phyloP scores from a whole-genome alignment of 306 rosid species.

The Begonia peltatifolia region DNA sequence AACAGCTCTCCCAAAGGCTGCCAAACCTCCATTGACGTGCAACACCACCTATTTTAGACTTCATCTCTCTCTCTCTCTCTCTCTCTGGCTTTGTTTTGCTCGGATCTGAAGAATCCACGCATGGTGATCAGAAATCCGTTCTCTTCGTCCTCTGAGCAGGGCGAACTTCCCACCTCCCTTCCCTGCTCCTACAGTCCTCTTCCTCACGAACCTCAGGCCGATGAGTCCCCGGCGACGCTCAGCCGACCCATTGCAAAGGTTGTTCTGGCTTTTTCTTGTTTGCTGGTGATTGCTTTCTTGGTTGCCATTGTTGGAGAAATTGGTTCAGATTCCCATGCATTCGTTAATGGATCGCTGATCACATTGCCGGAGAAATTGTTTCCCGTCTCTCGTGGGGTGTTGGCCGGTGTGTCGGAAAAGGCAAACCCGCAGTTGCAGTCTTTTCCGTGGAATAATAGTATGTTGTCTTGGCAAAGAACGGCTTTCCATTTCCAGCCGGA shows the following conservation, averaged over 20 bases:
- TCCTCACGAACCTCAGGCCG: slow-evolving; percentile 11
- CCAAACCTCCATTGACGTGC: background rate
- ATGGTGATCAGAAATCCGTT: slow-evolving; percentile 22
- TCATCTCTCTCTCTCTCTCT: slow-evolving; percentile 1
- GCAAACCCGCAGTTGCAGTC: slow-evolving; percentile 14
- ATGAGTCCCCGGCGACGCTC: slow-evolving; percentile 1
- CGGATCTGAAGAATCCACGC: background rate
- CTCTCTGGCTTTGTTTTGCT: background rate
- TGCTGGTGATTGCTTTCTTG: slow-evolving; percentile 23
- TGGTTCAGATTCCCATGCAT: background rate
- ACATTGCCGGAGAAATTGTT: slow-evolving; percentile 1
- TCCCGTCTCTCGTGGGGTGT: slow-evolving; percentile 42
- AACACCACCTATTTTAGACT: background rate
- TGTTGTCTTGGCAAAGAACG: slow-evolving; percentile 88
- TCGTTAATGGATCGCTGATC: slow-evolving; percentile 2
- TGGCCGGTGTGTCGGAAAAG: slow-evolving; percentile 65
- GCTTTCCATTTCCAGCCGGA: slow-evolving; percentile 84
- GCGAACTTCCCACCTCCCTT: slow-evolving; percentile 4
- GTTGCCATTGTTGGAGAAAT: slow-evolving; percentile 16
- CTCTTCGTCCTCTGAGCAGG: slow-evolving; percentile 1
- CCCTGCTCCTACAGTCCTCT: slow-evolving; percentile 28
- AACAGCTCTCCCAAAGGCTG: background rate
- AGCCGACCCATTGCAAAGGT: slow-evolving; percentile 12
- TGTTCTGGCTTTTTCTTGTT: slow-evolving; percentile 19
- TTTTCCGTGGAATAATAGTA: slow-evolving; percentile 59